These are phyloP conservation scores for Talaromyces sp. DNA, from an alignment of 2,329 filamentous ascomycete genomes.

Conservation along the genomic window DNA sequence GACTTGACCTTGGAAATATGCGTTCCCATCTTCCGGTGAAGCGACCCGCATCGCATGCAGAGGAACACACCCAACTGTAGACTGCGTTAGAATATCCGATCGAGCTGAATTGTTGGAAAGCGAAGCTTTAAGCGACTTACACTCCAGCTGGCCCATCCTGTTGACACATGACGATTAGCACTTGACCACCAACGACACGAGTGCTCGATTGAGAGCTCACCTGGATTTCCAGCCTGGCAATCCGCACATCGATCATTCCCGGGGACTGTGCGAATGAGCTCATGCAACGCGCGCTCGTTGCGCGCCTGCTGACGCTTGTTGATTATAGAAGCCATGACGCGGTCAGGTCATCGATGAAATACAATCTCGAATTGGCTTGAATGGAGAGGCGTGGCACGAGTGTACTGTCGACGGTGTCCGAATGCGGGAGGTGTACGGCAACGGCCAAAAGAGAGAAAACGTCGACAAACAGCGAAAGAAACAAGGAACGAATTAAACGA, in stretches of 20 bases:
- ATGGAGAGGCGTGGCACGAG: neutral
- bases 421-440: neutral
- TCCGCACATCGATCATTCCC: constrained; percentile 95
- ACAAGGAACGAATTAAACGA: neutral
- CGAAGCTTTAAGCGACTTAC: constrained; percentile 46
- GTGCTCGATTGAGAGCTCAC: constrained; percentile 50
- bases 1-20: constrained; percentile 99
- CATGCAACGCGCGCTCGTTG: constrained; percentile 88
- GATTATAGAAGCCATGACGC: constrained; percentile 65
- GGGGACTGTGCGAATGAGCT: constrained; percentile 76
- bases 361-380: neutral
- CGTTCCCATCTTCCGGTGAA: constrained; percentile 94
- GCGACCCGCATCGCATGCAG: constrained; percentile 92
- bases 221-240: constrained; percentile 86
- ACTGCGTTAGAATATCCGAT: constrained; percentile 8
- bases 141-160: constrained; percentile 96
- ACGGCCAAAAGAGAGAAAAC: neutral
- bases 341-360: neutral
- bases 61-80: constrained; percentile 84
- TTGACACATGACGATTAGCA: neutral
- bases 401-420: neutral
- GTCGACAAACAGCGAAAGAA: neutral
- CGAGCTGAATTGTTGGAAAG: constrained; percentile 1
- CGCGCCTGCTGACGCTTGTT: constrained; percentile 98
- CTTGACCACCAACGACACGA: neutral